Evolutionary conservation across 2,329 filamentous ascomycete species (phyloP), one percentile per base, ranked within the genome.

Genomic region (Neoascochyta sp.): DNA sequence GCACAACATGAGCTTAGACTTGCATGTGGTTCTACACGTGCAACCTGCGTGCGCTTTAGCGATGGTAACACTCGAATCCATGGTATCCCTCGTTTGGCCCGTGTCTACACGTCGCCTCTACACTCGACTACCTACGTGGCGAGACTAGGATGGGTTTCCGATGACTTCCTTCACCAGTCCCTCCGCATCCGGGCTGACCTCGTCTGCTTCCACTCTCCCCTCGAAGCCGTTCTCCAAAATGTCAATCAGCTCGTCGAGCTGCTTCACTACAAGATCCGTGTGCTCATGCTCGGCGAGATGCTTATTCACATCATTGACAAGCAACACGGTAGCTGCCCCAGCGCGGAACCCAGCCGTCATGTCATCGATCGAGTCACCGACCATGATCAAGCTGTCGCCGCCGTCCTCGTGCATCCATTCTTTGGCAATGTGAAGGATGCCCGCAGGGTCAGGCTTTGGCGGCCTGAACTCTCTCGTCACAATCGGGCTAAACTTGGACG

Each of bases 381-480:
- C 68, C 62, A 75, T 75, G 33, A 78, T 70, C 27, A 76, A 34
- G 16, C 62, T 62, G 12, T 65, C 54, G 0, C 63, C 69, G 2
- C 63, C 60, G 41, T 71, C 66, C 7, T 62, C 58, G 27, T 54
- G 48, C 42, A 48, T 81, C 89, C 89, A 95, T 35, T 70, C 66
- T 42, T 75, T 70, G 0, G 88, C 87, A 47, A 95, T 95, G 60
- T 92, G 83, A 57, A 93, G 57, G 32, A 95, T 88, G 0, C 88
- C 89, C 0, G 86, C 87, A 1, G 90, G 90, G 49, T 87, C 77
- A 1, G 90, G 90, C 64, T 96, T 95, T 6, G 89, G 85, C 20
- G 78, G 88, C 24, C 69, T 73, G 64, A 88, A 92, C 34, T 88
- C 87, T 8, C 90, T 75, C 6, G 89, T 95, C 21, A 95, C 72